Evolutionary conservation across 2,329 filamentous ascomycete species (phyloP), one percentile per base, ranked within the genome.

Genomic region (Neopestalotiopsis clavispora): DNA sequence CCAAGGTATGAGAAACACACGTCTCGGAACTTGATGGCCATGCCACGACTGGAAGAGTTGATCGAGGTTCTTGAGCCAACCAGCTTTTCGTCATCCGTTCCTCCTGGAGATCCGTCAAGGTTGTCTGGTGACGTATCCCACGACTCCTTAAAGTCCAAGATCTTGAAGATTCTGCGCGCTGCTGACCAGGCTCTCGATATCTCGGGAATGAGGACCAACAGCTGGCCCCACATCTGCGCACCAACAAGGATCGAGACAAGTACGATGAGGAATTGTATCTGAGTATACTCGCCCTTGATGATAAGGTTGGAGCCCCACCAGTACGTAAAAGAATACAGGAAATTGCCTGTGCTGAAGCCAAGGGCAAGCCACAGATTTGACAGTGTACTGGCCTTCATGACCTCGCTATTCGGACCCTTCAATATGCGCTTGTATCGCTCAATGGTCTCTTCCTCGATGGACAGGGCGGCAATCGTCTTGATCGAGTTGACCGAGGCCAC

Each of bases 401-500:
- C 87, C 80, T 74, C 87, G n/a, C 82, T 77, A 1, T 81, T 82
- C 4, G 78, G 78, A 0, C 71, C 75, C 40, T 75, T 73, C 20
- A 79, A 71, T 6, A 77, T 73, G 7, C 70, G 65, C 14, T 73
- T 82, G 59, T 88, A 86, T 63, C 87, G 67, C 78, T 72, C 68
- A 17, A 78, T 72, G 4, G 79, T 75, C 20, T 76, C 74, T n/a
- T 90, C 84, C 76, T 94, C 92, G 75, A 94, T 86, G 0, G 90
- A 92, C 12, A 94, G 81, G 1, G 91, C 86, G 0, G 90, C 84
- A 0, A 94, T 92, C 0, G 92, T 94, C 10, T 92, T 85, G 75
- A 93, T 93, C 0, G 91, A 92, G 0, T 89, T 87, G 38, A 94
- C 91, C 3, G 91, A 89, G 76, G 94, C 92, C 0, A 91, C 88